Conservation (phyloP, 805 yeast genomes). For the Cyberlindnera xylosilytica region DNA sequence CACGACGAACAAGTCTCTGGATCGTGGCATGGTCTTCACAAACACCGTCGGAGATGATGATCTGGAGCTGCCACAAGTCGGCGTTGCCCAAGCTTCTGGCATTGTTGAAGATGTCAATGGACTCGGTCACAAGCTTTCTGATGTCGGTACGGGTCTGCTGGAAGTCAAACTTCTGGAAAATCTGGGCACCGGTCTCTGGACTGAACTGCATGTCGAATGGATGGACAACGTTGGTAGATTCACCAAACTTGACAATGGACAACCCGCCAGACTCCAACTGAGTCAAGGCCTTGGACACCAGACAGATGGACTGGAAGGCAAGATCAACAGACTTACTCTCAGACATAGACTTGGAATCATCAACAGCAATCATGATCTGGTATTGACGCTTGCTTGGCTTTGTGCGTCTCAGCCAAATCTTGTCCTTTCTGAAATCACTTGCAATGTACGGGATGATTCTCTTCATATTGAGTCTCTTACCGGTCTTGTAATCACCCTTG, state of each 20-base stretch:
- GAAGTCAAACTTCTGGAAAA: slow-evolving; percentile 87
- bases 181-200: slow-evolving; percentile 76
- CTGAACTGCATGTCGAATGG: slow-evolving; percentile 85
- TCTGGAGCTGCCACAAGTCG: slow-evolving; percentile 91
- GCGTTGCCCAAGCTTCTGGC: slow-evolving; percentile 44
- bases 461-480: slow-evolving; percentile 95
- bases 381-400: slow-evolving; percentile 97
- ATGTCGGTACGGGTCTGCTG: slow-evolving; percentile 87
- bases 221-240: slow-evolving; percentile 77
- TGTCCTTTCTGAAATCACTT: slow-evolving; percentile 93
- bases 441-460: slow-evolving; percentile 97
- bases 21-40: slow-evolving; percentile 91
- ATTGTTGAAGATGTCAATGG: slow-evolving; percentile 67
- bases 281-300: slow-evolving; percentile 90
- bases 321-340: slow-evolving; percentile 86
- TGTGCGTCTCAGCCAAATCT: slow-evolving; percentile 96
- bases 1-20: slow-evolving; percentile 81
- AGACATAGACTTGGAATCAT: slow-evolving; percentile 96
- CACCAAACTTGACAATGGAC: slow-evolving; percentile 89
- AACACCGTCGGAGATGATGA: slow-evolving; percentile 93
- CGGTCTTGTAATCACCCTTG: slow-evolving; percentile 94
- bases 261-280: slow-evolving; percentile 93
- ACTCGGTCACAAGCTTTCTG: slow-evolving; percentile 63
- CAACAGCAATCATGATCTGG: slow-evolving; percentile 96
- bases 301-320: slow-evolving; percentile 91